Evolutionary conservation across 805 yeast species (phyloP), one percentile per base, ranked within the genome.

Genomic region (Dipodascus geniculatus): DNA sequence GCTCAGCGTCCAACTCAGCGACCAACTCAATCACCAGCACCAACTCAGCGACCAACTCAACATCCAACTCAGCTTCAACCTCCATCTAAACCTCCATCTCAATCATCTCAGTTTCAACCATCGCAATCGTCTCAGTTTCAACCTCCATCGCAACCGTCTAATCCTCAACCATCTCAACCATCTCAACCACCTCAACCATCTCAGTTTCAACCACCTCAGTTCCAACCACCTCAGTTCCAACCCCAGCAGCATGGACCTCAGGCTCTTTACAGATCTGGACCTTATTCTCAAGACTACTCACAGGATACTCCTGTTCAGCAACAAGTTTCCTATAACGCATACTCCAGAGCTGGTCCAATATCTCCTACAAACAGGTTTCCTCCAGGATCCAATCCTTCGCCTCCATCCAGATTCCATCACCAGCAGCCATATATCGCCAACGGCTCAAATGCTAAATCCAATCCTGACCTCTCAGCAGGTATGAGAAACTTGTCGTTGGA

Each of bases 51-150:
- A 22, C 57, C 42, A 11, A 35, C 20, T 17, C 35, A 42, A 8
- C 57, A 51, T 50, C 52, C 31, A n/a, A 57, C 50, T 23, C 53
- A 23, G 42, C 58, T 51, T 17, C 55, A 42, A 24, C 55, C 22
- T 22, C 50, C 47, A 33, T n/a, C 3, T 22, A 22, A 20, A 42
- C 48, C 19, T 24, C 54, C 9, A 31, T 48, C 14, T 33, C 56
- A 17, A 42, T 52, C 9, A 31, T 48, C 17, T 35, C 56, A 17
- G 42, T 42, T 3, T 53, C 48, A n/a, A 49, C 53, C 8, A 16
- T 16, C 2, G 56, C 53, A 38, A 38, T 16, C n/a, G n/a, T n/a
- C 17, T 16, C 44, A 38, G 20, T 16, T 6, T 16, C 44, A 38
- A 17, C 54, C 24, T 35, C 54, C 33, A 11, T 53, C 49, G 42